phyloP scores from a whole-genome alignment of 2,329 filamentous ascomycete genomes.

The Pseudogymnoascus sp. region DNA sequence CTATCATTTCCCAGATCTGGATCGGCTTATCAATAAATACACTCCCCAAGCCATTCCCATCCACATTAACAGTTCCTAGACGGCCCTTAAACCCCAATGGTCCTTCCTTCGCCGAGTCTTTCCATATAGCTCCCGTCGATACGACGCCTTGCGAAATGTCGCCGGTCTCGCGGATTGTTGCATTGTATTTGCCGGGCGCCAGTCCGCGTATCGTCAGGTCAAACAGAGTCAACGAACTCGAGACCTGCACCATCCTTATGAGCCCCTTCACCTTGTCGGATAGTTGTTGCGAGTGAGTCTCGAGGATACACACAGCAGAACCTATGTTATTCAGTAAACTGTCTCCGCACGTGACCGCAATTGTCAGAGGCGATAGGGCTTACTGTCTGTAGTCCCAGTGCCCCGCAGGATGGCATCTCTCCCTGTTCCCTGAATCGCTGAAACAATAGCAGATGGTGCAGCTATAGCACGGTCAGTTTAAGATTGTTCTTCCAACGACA shows the following conservation, averaged over 20 bases:
- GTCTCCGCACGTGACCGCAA: conserved; percentile 3
- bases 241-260: conserved; percentile 88
- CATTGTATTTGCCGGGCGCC: conserved; percentile 70
- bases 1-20: conserved; percentile 93
- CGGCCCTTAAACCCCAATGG: conserved; percentile 47
- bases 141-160: conserved; percentile 78
- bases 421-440: conserved; percentile 81
- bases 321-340: conserved; percentile 37
- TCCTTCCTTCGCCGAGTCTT: conserved; percentile 34
- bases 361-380: conserved; percentile 29
- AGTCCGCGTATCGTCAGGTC: conserved; percentile 84
- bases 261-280: conserved; percentile 71
- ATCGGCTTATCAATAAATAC: conserved; percentile 76
- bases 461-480: conserved; percentile 38
- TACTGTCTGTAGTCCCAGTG: conserved; percentile 77
- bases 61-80: conserved; percentile 70
- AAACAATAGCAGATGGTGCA: conserved; percentile 80
- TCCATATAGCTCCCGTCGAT: conserved; percentile 77
- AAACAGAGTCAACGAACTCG: conserved; percentile 67
- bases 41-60: conserved; percentile 65
- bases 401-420: conserved; percentile 91
- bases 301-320: conserved; percentile 90
- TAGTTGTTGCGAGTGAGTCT: conserved; percentile 62
- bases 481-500: background rate
- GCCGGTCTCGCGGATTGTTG: conserved; percentile 77